A percentile compares a stretch with the other conserved stretches of the same genome.
phyloP scores from a whole-genome alignment of 192 early-diverging fungal species.

The Entomortierella lignicola region DNA sequence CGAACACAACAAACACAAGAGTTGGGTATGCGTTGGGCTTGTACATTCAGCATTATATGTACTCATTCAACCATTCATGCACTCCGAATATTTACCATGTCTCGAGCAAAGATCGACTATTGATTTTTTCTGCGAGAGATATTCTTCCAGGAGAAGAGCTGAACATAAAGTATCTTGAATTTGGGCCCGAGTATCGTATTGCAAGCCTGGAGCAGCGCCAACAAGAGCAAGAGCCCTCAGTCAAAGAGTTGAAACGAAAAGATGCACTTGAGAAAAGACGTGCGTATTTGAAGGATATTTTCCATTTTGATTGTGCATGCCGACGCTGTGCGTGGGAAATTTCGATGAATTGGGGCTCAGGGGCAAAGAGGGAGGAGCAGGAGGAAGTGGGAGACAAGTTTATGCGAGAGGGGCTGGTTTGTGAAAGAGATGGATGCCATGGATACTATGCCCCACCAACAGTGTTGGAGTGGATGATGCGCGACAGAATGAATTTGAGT shows the following conservation, averaged over 20 bases:
- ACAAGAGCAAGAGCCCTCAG: no score
- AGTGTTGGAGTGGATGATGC: background rate
- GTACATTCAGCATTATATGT: background rate
- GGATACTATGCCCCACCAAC: conserved; percentile 34
- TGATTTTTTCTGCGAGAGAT: conserved; percentile 15
- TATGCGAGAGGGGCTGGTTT: conserved; percentile 19
- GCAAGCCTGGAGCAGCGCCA: background rate
- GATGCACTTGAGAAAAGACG: conserved; percentile 1
- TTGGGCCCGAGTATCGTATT: conserved; percentile 23
- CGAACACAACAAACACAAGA: conserved; percentile 8
- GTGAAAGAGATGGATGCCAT: conserved; percentile 8
- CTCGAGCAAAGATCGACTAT: background rate
- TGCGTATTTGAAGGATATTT: conserved; percentile 1
- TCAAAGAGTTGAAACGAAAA: background rate
- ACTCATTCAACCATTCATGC: conserved; percentile 26
- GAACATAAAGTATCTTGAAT: conserved; percentile 24
- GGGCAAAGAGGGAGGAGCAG: conserved; percentile 1
- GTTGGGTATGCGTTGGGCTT: conserved; percentile 9
- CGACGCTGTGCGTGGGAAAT: conserved; percentile 9
- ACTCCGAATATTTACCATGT: conserved; percentile 30
- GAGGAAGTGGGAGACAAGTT: background rate
- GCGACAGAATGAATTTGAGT: background rate
- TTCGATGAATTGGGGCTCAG: background rate
- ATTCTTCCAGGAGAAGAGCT: conserved; percentile 11
- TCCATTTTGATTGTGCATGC: conserved; percentile 25